Conservation (phyloP, 2,329 filamentous ascomycete genomes). For the Penicillium sp. region DNA sequence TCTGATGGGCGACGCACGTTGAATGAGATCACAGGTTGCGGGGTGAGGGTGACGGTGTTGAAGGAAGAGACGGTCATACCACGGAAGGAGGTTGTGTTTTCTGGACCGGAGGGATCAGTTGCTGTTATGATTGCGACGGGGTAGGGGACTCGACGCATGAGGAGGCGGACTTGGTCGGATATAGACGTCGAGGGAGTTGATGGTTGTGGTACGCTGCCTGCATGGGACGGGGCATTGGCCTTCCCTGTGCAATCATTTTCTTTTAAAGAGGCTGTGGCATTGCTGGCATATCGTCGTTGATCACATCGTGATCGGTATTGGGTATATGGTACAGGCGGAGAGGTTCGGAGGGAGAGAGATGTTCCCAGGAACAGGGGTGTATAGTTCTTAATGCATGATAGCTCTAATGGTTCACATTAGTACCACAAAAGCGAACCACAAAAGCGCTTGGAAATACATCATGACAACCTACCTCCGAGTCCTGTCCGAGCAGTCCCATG, state of each 20-base stretch:
- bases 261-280: constrained; percentile 10
- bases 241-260: neutral
- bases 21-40: constrained; percentile 58
- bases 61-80: constrained; percentile 63
- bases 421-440: constrained; percentile 8
- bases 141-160: constrained; percentile 56
- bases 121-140: constrained; percentile 57
- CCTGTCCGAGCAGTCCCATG: constrained; percentile 13
- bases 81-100: constrained; percentile 33
- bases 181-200: constrained; percentile 17
- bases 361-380: neutral
- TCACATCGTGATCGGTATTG: constrained; percentile 9
- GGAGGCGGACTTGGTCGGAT: constrained; percentile 39
- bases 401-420: neutral
- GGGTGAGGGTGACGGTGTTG: constrained; percentile 56
- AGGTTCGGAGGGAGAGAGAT: neutral
- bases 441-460: neutral
- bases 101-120: constrained; percentile 33
- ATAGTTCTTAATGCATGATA: neutral
- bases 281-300: constrained; percentile 18
- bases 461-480: constrained; percentile 19
- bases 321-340: constrained; percentile 1
- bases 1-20: constrained; percentile 58
- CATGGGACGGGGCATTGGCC: neutral
- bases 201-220: neutral